Evolutionary conservation across 2,329 filamentous ascomycete species (phyloP).

Genomic region (Fusarium brachygibbosum): DNA sequence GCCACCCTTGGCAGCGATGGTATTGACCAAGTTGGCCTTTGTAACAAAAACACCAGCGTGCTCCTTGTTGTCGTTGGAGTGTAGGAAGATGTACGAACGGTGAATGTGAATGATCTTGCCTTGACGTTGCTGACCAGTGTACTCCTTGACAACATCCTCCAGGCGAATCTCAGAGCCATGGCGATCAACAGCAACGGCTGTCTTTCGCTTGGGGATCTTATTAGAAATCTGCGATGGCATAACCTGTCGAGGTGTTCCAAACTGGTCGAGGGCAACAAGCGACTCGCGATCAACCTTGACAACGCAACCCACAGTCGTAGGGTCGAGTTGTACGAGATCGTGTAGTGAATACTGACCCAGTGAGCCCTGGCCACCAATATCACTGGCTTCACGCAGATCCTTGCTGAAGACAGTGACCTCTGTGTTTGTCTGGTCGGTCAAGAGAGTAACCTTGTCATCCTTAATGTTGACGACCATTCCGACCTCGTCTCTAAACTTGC

Average conservation of each 20-base stretch:
- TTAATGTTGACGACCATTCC: constrained; percentile 96
- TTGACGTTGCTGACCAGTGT: constrained; percentile 84
- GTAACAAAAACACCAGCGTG: constrained; percentile 93
- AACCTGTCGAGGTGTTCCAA: constrained; percentile 83
- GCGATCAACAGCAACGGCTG: constrained; percentile 90
- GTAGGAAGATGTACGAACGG: constrained; percentile 90
- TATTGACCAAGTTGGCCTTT: constrained; percentile 86
- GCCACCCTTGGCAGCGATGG: constrained; percentile 93
- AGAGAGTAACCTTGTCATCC: constrained; percentile 90
- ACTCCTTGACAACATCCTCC: constrained; percentile 93
- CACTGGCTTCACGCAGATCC: constrained; percentile 91
- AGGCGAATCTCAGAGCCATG: constrained; percentile 92
- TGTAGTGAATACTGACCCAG: constrained; percentile 92
- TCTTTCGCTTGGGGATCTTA: constrained; percentile 84
- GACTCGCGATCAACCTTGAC: constrained; percentile 97
- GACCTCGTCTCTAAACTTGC: constrained; percentile 93
- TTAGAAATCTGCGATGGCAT: constrained; percentile 94
- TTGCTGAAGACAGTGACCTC: constrained; percentile 99
- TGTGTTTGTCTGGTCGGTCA: constrained; percentile 91
- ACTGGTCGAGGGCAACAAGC: constrained; percentile 89
- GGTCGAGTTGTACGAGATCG: constrained; percentile 93
- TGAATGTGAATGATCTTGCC: constrained; percentile 96
- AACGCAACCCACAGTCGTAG: constrained; percentile 91
- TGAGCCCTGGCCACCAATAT: constrained; percentile 86
- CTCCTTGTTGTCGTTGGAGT: constrained; percentile 85